Base-by-base conservation (phyloP, 1,284 basidiomycete genomes). In the Malassezia japonica region DNA sequence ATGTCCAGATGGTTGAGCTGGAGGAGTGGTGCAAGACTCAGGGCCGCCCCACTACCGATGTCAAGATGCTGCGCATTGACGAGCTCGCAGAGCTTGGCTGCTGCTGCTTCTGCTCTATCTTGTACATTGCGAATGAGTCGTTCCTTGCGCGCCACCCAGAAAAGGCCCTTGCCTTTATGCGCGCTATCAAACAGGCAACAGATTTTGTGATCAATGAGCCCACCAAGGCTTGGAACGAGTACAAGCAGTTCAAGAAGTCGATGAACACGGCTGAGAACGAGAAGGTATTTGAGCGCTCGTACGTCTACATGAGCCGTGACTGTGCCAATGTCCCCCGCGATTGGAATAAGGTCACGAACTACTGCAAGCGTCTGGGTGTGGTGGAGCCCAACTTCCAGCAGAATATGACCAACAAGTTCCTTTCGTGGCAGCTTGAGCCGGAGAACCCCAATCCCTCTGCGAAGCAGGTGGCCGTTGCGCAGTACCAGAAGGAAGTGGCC, bases 21-120 rank as follows among this genome's bases (percentile, higher is more conserved):
- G 73, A 74, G 43, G 67, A 71, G 46, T 74, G 71, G 71, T 74
- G 72, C 64, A 69, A 72, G 48, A 48, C 57, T 44, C 59, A 67
- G 40, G 62, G 57, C 7, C 67, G 74, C 36, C 65, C 74, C 32
- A 54, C 62, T 38, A 54, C 61, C 13, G 74, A 75, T 50, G 74
- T 75, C 55, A 68, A 74, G 53, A 75, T 75, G 72, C 62, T 74
- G 23, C 60, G 63, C 59, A 58, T 74, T 67, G 61, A 74, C 62
- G 62, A 70, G 65, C 62, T 75, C 7, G 73, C 74, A 31, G 64
- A 68, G 50, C 59, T 74, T 2, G 72, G 73, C 36, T 73, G 71
- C 62, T 74, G 73, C 56, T 73, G 71, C 60, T 74, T 74, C 63
- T 74, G 73, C 62, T 69, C 65, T 2, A 66, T 68, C 53, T 56